Evolutionary conservation across 352 stramenopile species (phyloP).

Genomic region (Phytophthora sojae): DNA sequence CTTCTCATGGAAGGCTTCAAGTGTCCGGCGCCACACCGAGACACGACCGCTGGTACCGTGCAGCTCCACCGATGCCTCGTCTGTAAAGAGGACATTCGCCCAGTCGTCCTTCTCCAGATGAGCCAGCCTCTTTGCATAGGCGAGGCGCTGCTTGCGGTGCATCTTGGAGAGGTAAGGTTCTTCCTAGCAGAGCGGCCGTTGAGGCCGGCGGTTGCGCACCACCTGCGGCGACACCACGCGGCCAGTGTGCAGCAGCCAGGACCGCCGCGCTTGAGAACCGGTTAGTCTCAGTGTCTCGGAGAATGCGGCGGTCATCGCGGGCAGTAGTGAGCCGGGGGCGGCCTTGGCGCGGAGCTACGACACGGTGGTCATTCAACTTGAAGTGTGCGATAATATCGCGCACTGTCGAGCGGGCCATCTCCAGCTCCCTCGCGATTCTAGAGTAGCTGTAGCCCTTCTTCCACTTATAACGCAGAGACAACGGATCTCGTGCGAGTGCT

Average conservation of each 20-base stretch:
- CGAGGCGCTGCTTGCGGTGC: neutral
- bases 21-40: no score
- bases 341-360: neutral
- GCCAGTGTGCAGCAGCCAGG: neutral
- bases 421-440: neutral
- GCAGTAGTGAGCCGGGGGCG: neutral
- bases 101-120: no score
- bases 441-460: no score
- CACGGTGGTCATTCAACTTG: neutral
- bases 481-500: neutral
- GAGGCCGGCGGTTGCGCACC: neutral
- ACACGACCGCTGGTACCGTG: no score
- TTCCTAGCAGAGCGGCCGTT: neutral
- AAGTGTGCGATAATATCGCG: neutral
- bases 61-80: no score
- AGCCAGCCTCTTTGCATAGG: neutral
- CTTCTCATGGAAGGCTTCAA: no score
- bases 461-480: neutral
- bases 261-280: no score
- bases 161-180: constrained; percentile 2
- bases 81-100: no score
- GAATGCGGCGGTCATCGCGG: constrained; percentile 3
- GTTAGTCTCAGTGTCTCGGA: no score
- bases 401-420: neutral
- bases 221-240: neutral